These are phyloP conservation scores for Stephanodiscus minutulus DNA, from an alignment of 108 stramenopile species.

Conservation along the genomic window DNA sequence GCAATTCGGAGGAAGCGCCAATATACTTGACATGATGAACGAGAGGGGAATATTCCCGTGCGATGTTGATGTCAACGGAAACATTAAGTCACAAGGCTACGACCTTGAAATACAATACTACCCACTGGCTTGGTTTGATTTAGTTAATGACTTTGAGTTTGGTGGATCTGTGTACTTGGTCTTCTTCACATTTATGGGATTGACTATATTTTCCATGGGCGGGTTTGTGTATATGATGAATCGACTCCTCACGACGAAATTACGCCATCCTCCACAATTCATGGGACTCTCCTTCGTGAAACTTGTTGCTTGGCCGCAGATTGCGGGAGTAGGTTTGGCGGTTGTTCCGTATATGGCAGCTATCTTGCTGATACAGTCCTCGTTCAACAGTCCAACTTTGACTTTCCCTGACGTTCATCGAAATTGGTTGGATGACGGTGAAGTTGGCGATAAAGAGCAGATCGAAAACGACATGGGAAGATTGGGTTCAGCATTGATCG, in stretches of 20 bases:
- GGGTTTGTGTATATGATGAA: conserved; percentile 70
- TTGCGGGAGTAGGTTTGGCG: conserved; percentile 63
- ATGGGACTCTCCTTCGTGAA: conserved; percentile 59
- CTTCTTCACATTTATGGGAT: conserved; percentile 71
- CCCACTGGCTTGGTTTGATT: conserved; percentile 75
- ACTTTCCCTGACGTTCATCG: conserved; percentile 62
- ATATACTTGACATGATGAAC: conserved; percentile 47
- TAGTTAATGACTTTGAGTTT: conserved; percentile 84
- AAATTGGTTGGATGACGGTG: conserved; percentile 55
- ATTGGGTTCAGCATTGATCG: conserved; percentile 63
- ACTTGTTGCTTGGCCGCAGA: conserved; percentile 62
- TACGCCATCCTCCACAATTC: conserved; percentile 80
- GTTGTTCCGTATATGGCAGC: conserved; percentile 60
- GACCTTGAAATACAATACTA: conserved; percentile 64
- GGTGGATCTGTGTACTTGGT: conserved; percentile 64
- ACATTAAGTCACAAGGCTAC: conserved; percentile 61
- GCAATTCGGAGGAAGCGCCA: conserved; percentile 58
- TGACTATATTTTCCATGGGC: conserved; percentile 53
- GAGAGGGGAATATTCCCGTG: conserved; percentile 56
- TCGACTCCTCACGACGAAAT: conserved; percentile 77
- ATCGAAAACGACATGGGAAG: conserved; percentile 64
- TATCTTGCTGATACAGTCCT: conserved; percentile 41
- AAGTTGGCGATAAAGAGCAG: conserved; percentile 52
- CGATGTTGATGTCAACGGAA: conserved; percentile 66
- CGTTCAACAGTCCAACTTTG: conserved; percentile 53